These are phyloP conservation scores for Aegilops bicornis DNA, from an alignment of 176 grass and related monocot genomes.

Conservation along the genomic window DNA sequence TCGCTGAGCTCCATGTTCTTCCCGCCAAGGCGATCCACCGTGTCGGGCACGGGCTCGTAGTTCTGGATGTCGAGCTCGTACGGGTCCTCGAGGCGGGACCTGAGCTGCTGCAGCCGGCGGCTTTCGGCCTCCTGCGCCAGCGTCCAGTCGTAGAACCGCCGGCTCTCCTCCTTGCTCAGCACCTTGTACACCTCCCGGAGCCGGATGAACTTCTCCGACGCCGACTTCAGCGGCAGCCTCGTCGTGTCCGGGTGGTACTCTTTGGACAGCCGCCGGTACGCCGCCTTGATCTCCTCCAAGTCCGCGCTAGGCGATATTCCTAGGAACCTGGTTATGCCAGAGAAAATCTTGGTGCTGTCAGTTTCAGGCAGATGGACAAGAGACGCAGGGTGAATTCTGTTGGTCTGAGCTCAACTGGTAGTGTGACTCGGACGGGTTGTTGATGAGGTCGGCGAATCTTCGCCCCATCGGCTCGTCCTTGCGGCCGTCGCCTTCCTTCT, in stretches of 20 bases:
- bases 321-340: constrained; percentile 47
- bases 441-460: constrained; percentile 83
- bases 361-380: background rate
- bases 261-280: constrained; percentile 87
- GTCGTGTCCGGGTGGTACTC: constrained; percentile 99
- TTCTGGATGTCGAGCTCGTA: constrained; percentile 65
- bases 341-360: too few species aligned
- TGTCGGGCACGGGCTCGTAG: constrained; percentile 70
- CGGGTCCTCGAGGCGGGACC: constrained; percentile 71
- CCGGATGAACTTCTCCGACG: constrained; percentile 83
- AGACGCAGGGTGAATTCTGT: background rate
- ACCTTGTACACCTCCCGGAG: constrained; percentile 87
- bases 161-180: constrained; percentile 68
- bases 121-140: constrained; percentile 92
- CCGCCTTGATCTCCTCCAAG: constrained; percentile 89
- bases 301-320: constrained; percentile 60
- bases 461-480: constrained; percentile 43
- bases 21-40: constrained; percentile 82
- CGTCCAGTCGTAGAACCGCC: constrained; percentile 95
- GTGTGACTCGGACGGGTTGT: constrained; percentile 60
- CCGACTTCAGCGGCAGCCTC: constrained; percentile 65
- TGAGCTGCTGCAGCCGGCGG: constrained; percentile 70
- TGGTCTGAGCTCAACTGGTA: constrained; percentile 56
- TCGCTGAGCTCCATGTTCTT: constrained; percentile 89
- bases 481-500: constrained; percentile 22